phyloP scores from a whole-genome alignment of 2,329 filamentous ascomycete genomes.

The Ceratocystis harringtonii region DNA sequence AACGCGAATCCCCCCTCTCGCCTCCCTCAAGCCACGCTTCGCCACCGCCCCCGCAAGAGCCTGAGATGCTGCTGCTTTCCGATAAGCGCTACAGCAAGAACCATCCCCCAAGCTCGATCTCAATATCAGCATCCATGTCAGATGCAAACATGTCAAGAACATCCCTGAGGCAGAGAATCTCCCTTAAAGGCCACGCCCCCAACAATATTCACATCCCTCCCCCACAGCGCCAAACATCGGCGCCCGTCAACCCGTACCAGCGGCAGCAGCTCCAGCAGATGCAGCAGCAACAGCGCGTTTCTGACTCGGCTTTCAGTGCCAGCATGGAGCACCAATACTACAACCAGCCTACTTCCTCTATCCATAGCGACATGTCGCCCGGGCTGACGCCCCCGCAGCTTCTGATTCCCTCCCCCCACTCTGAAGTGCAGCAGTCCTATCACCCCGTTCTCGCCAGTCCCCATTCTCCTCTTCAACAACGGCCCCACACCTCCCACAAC shows the following conservation, averaged over 20 bases:
- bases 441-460: slow-evolving; percentile 47
- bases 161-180: slow-evolving; percentile 40
- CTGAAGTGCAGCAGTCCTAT: slow-evolving; percentile 37
- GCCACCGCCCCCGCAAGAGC: slow-evolving; percentile 7
- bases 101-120: slow-evolving; percentile 12
- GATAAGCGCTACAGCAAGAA: slow-evolving; percentile 18
- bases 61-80: slow-evolving; percentile 13
- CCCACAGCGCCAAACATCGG: slow-evolving; percentile 25
- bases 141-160: slow-evolving; percentile 21
- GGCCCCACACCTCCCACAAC: slow-evolving; percentile 37
- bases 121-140: neutral
- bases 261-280: slow-evolving; percentile 19
- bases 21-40: slow-evolving; percentile 31
- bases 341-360: slow-evolving; percentile 26
- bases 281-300: slow-evolving; percentile 19
- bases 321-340: slow-evolving; percentile 30
- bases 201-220: slow-evolving; percentile 41
- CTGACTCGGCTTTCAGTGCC: slow-evolving; percentile 35
- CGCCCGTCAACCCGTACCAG: slow-evolving; percentile 20
- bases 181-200: slow-evolving; percentile 37
- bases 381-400: neutral
- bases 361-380: slow-evolving; percentile 19
- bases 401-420: slow-evolving; percentile 24
- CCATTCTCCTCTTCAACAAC: slow-evolving; percentile 47
- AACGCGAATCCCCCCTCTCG: slow-evolving; percentile 27